Evolutionary conservation across 352 stramenopile genomes (phyloP).

Genomic region (Globisporangium radiosum): DNA sequence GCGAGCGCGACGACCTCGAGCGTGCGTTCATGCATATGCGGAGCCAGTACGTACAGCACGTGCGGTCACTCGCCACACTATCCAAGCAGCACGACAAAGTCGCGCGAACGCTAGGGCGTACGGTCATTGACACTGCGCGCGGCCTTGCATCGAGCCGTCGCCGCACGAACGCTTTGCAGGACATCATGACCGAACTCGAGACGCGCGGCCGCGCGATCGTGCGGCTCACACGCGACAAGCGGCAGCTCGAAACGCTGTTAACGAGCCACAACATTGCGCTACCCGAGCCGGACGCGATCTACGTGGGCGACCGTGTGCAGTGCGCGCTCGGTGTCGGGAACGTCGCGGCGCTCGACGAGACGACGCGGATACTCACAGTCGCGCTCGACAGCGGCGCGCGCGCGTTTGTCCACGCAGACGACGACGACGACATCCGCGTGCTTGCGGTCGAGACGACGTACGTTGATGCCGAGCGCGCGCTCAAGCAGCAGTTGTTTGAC

Average conservation of each 20-base stretch:
- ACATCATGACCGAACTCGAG: conserved; percentile 80
- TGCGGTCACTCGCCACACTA: conserved; percentile 61
- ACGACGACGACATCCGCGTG: conserved; percentile 46
- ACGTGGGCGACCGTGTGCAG: conserved; percentile 48
- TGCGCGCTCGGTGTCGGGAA: conserved; percentile 36
- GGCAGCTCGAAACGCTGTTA: conserved; percentile 45
- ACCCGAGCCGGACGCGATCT: conserved; percentile 58
- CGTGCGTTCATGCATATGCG: conserved; percentile 63
- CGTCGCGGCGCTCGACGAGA: conserved; percentile 34
- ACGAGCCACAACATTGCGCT: conserved; percentile 30
- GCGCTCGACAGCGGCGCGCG: conserved; percentile 32
- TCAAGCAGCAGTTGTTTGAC: conserved; percentile 67
- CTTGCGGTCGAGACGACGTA: conserved; percentile 48
- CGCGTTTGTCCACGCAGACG: conserved; percentile 54
- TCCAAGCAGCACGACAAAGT: conserved; percentile 65
- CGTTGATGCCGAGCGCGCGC: conserved; percentile 36
- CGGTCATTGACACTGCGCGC: conserved; percentile 47
- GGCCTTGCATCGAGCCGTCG: conserved; percentile 59
- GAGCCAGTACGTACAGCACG: conserved; percentile 51
- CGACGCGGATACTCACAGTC: conserved; percentile 35
- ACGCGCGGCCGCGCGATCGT: conserved; percentile 41
- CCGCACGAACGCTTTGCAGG: conserved; percentile 63
- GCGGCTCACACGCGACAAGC: conserved; percentile 58
- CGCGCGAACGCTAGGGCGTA: conserved; percentile 29
- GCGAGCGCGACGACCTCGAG: conserved; percentile 74